Base-by-base conservation (phyloP, 2,329 filamentous ascomycete genomes). In the Didymella keratinophila region DNA sequence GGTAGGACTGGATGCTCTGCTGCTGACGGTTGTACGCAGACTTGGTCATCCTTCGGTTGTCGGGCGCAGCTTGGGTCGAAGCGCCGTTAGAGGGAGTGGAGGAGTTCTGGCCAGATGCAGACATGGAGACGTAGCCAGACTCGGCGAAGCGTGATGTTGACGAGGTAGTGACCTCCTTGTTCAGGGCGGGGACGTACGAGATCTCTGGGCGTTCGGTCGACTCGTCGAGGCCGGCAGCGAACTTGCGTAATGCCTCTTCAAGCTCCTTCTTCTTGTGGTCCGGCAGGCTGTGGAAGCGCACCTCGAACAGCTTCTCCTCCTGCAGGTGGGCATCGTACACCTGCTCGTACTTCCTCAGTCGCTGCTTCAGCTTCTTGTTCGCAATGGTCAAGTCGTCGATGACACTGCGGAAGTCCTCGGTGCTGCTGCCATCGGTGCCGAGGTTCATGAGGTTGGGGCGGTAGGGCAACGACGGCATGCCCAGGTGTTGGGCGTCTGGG, bases 311-410 rank as follows among this genome's bases (percentile, higher is more conserved):
- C 71, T 91, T 92, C 28, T 96, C 91, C 45, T 88, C 86, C 32
- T 88, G 84, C 48, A 93, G 77, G 62, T 89, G 85, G 41, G 88
- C 83, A 18, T 87, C 86, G 1, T 89, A 86, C 25, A 85, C 78
- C 62, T 86, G 87, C 73, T 90, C 89, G 61, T 91, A 91, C 52
- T 86, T 88, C 68, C 86, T 89, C 53, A 96, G 70, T 68, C 88
- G 87, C 65, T 89, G 87, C 77, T 89, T 93, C 60, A 96, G 75
- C 50, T 87, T 88, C 73, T 92, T 91, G 72, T 95, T 96, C 71
- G 93, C 89, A 25, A 96, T 81, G 0, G 92, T 96, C 58, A 96
- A 77, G 71, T 96, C 92, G 68, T 96, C 92, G 46, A 96, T 96
- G 16, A 96, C 91, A 64, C 89, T 89, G 45, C 92, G 84, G 60